phyloP scores from a whole-genome alignment of 2,329 filamentous ascomycete species.

The Chaetomiaceae sp. region DNA sequence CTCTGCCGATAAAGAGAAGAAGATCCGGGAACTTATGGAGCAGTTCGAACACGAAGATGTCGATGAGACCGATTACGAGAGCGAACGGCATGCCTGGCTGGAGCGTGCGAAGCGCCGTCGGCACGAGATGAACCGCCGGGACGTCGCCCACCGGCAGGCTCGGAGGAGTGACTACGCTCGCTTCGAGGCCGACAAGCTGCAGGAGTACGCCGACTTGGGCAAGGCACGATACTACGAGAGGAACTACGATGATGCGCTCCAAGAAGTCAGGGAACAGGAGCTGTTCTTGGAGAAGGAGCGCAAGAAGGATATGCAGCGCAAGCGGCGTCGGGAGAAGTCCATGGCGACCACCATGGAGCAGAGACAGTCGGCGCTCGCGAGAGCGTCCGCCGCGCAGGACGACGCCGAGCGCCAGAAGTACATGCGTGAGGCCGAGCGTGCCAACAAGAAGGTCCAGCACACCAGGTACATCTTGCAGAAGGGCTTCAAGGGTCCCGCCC shows the following conservation, averaged over 20 bases:
- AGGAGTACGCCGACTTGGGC: conserved; percentile 61
- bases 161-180: conserved; percentile 54
- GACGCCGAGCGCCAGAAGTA: conserved; percentile 76
- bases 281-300: conserved; percentile 94
- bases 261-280: conserved; percentile 84
- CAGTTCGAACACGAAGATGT: conserved; percentile 39
- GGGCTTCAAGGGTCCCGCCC: conserved; percentile 71
- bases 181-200: conserved; percentile 55
- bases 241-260: conserved; percentile 73
- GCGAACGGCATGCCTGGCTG: conserved; percentile 43
- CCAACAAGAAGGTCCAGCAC: conserved; percentile 86
- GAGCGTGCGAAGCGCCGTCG: conserved; percentile 61
- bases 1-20: conserved; percentile 57
- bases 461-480: conserved; percentile 83
- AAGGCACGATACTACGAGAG: conserved; percentile 69
- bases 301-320: conserved; percentile 99
- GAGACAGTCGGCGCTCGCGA: conserved; percentile 75
- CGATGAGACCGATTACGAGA: conserved; percentile 38
- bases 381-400: conserved; percentile 71
- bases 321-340: conserved; percentile 90
- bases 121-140: conserved; percentile 56
- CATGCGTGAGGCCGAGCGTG: conserved; percentile 78
- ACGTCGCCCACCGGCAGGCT: conserved; percentile 58
- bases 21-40: conserved; percentile 60
- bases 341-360: conserved; percentile 89